These are phyloP conservation scores for Eragrostis nindensis DNA, from an alignment of 176 grass and related monocot genomes.

Conservation along the genomic window DNA sequence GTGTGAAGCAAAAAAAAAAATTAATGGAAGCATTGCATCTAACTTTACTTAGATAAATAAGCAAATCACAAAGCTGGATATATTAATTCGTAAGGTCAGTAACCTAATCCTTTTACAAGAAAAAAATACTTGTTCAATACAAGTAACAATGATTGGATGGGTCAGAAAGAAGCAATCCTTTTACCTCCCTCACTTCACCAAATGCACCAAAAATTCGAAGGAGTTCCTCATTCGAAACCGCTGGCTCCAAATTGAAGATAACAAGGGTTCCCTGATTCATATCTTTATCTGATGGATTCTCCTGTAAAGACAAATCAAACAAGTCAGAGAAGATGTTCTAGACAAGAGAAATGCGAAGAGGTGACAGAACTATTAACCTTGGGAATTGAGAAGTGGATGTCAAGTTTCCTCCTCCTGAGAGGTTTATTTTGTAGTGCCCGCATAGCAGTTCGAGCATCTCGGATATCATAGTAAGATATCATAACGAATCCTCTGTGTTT, in stretches of 20 bases:
- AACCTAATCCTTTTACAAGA: background rate
- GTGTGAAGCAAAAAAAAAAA: background rate
- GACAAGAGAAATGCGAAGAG: background rate
- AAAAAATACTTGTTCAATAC: background rate
- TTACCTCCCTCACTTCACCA: conserved; percentile 70
- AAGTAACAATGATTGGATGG: background rate
- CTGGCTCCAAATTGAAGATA: conserved; percentile 64
- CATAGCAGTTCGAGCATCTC: conserved; percentile 62
- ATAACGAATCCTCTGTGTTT: conserved; percentile 64
- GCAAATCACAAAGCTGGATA: background rate
- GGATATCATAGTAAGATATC: conserved; percentile 71
- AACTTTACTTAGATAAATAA: background rate
- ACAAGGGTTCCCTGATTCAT: conserved; percentile 74
- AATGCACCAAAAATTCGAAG: conserved; percentile 55
- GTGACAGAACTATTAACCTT: conserved; percentile 46
- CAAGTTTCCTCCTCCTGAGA: conserved; percentile 57
- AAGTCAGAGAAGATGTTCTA: conserved; percentile 29
- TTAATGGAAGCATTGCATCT: conserved; percentile 8
- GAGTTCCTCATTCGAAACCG: conserved; percentile 67
- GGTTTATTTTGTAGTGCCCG: conserved; percentile 52
- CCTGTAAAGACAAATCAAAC: conserved; percentile 40
- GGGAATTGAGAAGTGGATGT: conserved; percentile 68
- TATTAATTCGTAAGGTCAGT: conserved; percentile 11
- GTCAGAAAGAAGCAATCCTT: background rate
- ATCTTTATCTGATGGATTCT: conserved; percentile 69